Evolutionary conservation across 345 rosid species (phyloP), one percentile per base, ranked within the genome.

Genomic region (Arabidopsis suecica): DNA sequence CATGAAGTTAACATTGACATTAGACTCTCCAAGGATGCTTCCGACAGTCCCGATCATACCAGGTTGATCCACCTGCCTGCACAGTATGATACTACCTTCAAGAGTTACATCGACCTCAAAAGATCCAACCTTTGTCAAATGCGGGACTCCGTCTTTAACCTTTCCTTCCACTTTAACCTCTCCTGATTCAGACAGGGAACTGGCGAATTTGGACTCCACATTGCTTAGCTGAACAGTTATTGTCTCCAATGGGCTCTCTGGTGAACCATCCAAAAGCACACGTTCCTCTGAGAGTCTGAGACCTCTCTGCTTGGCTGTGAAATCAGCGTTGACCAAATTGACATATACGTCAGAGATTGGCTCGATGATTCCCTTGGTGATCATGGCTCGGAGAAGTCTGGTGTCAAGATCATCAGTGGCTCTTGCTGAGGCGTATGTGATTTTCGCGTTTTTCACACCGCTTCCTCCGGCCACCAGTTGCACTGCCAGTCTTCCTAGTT

Each of bases 51-150:
- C 97, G 5, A 92, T 89, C 96, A 92, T 89, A 42, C 97, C 96
- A 0, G 97, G 97, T 75, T 89, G 97, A 78, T 92, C 97, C 25
- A 92, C 88, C 85, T 92, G 97, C 74, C 97, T 82, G 84, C 97
- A 92, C 4, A 89, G 82, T 25, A 92, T 84, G 66, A 92, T 84
- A 68, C 88, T 88, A 34, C 97, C 96, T 79, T 92, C 97, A 78
- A 92, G 83, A 68, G 89, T 92, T 71, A 89, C 96, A 76, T 92
- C 97, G 45, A 92, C 93, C 69, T 88, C 92, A 0, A 89, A 89
- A 7, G 91, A 83, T 74, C 97, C 97, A 50, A 88, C 97, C 83
- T 79, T 89, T 8, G 90, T 89, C 69, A 92, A 80, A 81, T 89
- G 96, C 0, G 96, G 93, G 47, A 89, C 53, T 61, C 92, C 96